Base-by-base conservation (phyloP, 768 basidiomycete species). In the Calocybe indica region DNA sequence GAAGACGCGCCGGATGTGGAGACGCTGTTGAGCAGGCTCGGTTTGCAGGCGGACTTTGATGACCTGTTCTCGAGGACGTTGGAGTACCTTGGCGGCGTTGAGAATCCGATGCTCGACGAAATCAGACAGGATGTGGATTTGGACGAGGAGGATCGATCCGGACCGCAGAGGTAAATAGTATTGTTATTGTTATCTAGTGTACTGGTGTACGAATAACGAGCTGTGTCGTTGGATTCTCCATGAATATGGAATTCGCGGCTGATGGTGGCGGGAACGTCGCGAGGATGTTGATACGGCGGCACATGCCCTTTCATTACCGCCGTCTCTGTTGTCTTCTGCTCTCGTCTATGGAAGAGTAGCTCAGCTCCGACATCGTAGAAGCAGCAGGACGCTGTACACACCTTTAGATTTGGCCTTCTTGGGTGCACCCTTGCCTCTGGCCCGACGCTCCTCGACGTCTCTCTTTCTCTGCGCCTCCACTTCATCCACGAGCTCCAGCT, bases 361-460 rank as follows among this genome's bases (percentile, higher is more conserved):
- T 48, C 14, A 51, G 11, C n/a, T 35, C 5, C 29, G 13, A 35
- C n/a, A 45, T 8, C 8, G 7, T 10, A 35, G 37, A 33, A 13
- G 32, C 50, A 28, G 6, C 13, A 48, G 30, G 30, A 29, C 52
- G 7, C 36, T 10, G 31, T n/a, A 70, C 77, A 40, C 37, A 87
- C 88, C 79, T 63, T 77, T 72, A 15, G 69, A 68, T 63, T 82
- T 88, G 2, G 85, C 83, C 66, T 92, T 92, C 68, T 83, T 80
- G 46, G 90, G 90, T 14, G 83, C 76, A 39, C 88, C 89, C 67
- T 92, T 91, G 29, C 89, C 89, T 73, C 89, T 78, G 57, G 72
- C 78, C 65, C 78, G 85, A 61, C 70, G 74, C 47, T 80, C 75
- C 56, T 78, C 77, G 5, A 90, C 75, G 57, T 91, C 88, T 63